A percentile compares a stretch with the other conserved stretches of the same genome.
phyloP scores from a whole-genome alignment of 345 rosid species.

The Gossypium thurberi region DNA sequence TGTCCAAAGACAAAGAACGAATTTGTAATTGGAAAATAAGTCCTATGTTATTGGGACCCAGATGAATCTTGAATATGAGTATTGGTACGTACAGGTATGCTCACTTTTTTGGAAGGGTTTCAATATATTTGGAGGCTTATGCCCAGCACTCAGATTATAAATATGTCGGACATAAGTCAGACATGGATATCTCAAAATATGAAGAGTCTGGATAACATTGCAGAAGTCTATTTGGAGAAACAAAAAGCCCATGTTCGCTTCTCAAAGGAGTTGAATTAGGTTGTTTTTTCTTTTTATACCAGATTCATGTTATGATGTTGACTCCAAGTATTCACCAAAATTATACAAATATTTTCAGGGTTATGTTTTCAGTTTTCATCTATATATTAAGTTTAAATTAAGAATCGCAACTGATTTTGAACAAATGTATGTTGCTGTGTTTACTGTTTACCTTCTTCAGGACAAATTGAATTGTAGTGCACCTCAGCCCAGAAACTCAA shows the following conservation, averaged over 20 bases:
- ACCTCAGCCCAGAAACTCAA: slow-evolving; percentile 98
- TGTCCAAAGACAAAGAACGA: neutral
- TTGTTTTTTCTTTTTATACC: neutral
- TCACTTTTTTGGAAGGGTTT: too few species aligned
- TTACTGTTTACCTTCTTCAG: slow-evolving; percentile 64
- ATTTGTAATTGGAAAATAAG: too few species aligned
- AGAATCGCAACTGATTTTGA: neutral
- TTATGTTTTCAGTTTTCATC: neutral
- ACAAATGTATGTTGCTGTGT: neutral
- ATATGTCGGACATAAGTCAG: too few species aligned
- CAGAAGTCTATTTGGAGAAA: too few species aligned
- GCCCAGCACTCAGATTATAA: too few species aligned
- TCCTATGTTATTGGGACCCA: too few species aligned
- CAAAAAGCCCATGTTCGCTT: too few species aligned
- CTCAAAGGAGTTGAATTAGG: neutral
- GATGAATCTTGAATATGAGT: too few species aligned
- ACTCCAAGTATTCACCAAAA: neutral
- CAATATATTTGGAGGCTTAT: too few species aligned
- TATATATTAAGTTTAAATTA: neutral
- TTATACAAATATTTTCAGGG: neutral
- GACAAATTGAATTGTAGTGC: slow-evolving; percentile 91
- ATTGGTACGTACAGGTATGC: too few species aligned
- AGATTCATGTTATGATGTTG: neutral
- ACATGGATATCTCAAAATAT: too few species aligned
- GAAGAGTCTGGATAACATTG: too few species aligned